phyloP scores from a whole-genome alignment of 2,329 filamentous ascomycete species.

The Trichoderma oligosporum region DNA sequence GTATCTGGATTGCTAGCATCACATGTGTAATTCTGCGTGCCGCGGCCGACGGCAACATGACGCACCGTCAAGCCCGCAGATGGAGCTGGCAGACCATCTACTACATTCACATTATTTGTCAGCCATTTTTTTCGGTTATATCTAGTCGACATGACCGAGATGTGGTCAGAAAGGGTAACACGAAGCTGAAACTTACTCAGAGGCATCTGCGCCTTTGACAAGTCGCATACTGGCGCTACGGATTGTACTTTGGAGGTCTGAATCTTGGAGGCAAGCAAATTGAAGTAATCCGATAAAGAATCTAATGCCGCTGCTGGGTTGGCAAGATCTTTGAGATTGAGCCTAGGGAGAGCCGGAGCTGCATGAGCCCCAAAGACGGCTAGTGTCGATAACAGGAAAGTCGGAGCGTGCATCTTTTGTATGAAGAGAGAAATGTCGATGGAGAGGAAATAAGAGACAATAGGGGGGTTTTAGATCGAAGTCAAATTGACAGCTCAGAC shows the following conservation, averaged over 20 bases:
- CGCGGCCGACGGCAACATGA: conserved; percentile 81
- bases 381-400: conserved; percentile 44
- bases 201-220: conserved; percentile 51
- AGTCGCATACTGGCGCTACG: conserved; percentile 48
- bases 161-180: neutral
- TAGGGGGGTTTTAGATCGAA: neutral
- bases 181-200: conserved; percentile 38
- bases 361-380: conserved; percentile 42
- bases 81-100: conserved; percentile 56
- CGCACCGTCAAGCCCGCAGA: conserved; percentile 59
- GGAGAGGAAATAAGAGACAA: neutral
- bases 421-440: neutral
- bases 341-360: conserved; percentile 41
- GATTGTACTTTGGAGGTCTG: conserved; percentile 43
- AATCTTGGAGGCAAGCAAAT: conserved; percentile 54
- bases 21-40: conserved; percentile 94
- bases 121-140: neutral
- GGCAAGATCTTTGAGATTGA: conserved; percentile 36
- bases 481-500: neutral
- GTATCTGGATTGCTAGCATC: conserved; percentile 55
- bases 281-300: conserved; percentile 58
- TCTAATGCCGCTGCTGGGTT: conserved; percentile 40
- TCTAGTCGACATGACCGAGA: neutral
- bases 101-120: neutral
- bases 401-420: conserved; percentile 48